These are phyloP conservation scores for Codiaeum variegatum DNA, from an alignment of 441 rosid genomes.

Conservation along the genomic window DNA sequence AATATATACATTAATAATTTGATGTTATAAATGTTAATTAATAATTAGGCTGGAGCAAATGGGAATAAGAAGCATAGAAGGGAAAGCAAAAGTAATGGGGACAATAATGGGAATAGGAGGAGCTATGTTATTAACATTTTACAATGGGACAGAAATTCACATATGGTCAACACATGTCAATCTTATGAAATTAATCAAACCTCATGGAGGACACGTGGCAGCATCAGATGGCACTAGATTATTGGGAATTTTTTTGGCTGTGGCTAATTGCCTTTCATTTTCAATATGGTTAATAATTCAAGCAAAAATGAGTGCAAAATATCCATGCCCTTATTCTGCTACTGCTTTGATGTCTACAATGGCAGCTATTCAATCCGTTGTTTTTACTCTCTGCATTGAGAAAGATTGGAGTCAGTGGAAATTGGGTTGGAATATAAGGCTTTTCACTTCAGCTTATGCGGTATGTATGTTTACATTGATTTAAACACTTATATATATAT, in stretches of 20 bases:
- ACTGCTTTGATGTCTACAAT: conserved; percentile 15
- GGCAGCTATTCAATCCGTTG: conserved; percentile 20
- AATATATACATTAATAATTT: no score
- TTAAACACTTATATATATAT: no score
- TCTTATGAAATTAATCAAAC: conserved; percentile 20
- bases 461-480: not conserved
- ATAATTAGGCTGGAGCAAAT: conserved; percentile 26
- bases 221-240: not conserved
- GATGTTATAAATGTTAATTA: no score
- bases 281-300: conserved; percentile 33
- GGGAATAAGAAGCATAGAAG: conserved; percentile 9
- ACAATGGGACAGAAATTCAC: conserved; percentile 26
- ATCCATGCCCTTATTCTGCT: conserved; percentile 25
- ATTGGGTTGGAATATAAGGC: conserved; percentile 19
- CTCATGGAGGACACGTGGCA: not conserved
- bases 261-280: conserved; percentile 20
- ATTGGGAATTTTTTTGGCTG: conserved; percentile 13
- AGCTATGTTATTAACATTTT: conserved; percentile 36
- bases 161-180: conserved; percentile 17
- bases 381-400: conserved; percentile 15
- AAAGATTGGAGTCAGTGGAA: conserved; percentile 17
- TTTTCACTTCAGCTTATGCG: not conserved
- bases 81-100: conserved; percentile 32
- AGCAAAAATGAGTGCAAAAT: conserved; percentile 18
- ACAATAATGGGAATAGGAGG: conserved; percentile 30